Percentiles rank a stretch among this genome's conserved stretches.
These are phyloP conservation scores for Cadophora malorum DNA, from an alignment of 2,329 filamentous ascomycete species.

Conservation along the genomic window DNA sequence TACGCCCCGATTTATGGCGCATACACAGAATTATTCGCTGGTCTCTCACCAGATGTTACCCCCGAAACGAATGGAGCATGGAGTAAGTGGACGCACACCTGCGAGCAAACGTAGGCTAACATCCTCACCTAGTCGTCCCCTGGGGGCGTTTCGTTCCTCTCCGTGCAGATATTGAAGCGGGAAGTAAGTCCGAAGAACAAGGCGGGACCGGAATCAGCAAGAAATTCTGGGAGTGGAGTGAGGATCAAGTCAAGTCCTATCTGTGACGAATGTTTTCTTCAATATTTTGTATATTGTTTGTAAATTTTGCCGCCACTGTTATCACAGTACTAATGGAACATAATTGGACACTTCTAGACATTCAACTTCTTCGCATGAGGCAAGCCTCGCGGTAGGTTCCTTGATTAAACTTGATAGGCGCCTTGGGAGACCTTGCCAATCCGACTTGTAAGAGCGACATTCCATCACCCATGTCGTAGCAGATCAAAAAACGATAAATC, in stretches of 20 bases:
- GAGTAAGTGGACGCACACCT: conserved; percentile 25
- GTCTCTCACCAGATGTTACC: conserved; percentile 40
- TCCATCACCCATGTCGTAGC: no score
- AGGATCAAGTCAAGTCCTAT: conserved; percentile 43
- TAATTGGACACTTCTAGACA: not conserved
- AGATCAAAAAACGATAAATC: no score
- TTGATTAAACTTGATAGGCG: no score
- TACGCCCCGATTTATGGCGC: conserved; percentile 40
- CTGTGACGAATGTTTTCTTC: conserved; percentile 16
- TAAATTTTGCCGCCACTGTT: not conserved
- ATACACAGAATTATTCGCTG: conserved; percentile 43
- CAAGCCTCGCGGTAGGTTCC: no score
- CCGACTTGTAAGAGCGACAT: no score
- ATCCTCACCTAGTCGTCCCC: conserved; percentile 48
- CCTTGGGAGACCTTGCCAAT: no score
- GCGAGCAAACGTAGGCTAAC: not conserved
- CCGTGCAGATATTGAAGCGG: conserved; percentile 45
- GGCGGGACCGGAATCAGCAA: conserved; percentile 49
- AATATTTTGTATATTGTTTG: not conserved
- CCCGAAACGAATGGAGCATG: conserved; percentile 39
- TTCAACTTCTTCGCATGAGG: no score
- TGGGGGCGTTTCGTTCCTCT: conserved; percentile 52
- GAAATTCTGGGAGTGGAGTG: conserved; percentile 54
- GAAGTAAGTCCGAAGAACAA: conserved; percentile 45
- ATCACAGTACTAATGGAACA: not conserved